Base-by-base conservation (phyloP, 2,329 filamentous ascomycete genomes). In the Myotisia sp. region DNA sequence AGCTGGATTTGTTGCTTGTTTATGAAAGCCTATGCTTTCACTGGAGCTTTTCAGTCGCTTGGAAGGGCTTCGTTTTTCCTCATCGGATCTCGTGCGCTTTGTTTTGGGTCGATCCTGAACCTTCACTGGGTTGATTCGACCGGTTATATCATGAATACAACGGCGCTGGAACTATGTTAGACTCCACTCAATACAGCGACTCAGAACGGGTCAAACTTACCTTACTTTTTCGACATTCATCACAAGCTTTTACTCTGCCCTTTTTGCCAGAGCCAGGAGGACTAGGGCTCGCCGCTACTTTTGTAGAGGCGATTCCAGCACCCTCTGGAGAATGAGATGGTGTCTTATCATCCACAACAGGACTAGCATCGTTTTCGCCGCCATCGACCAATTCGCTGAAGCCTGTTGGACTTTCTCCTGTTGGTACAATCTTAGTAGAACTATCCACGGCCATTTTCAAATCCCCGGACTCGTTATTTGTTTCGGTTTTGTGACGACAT, bases 141-240 rank as follows among this genome's bases (percentile, higher is more conserved):
- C 74, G 43, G 69, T 66, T 43, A 76, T 71, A 45, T 77, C 73
- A 47, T 78, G 74, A 31, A 77, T 73, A 47, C 74, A 78, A 47
- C 74, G 71, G 38, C 74, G 71, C 72, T 77, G 47, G n/a, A 37
- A 46, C 41, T 33, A 40, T 33, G 33, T 43, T 28, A 43, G 37
- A 13, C 17, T 14, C 13, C 5, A 17, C 12, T 16, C 14, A 26
- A 9, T n/a, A 26, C 12, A 26, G 22, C 6, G 16, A 33, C 19
- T 34, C 28, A 37, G 12, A 20, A 8, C 24, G 17, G 26, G 16
- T 5, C 33, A 21, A 26, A 54, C 66, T 53, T 50, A 75, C 73
- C 64, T 77, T 77, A 63, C 71, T 76, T 51, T 74, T 76, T 29
- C 74, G 67, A 53, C 74, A 78, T 45, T 76, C 72, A 38, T 72